These are phyloP conservation scores for Exophiala xenobiotica DNA, from an alignment of 2,329 filamentous ascomycete species.

Conservation along the genomic window DNA sequence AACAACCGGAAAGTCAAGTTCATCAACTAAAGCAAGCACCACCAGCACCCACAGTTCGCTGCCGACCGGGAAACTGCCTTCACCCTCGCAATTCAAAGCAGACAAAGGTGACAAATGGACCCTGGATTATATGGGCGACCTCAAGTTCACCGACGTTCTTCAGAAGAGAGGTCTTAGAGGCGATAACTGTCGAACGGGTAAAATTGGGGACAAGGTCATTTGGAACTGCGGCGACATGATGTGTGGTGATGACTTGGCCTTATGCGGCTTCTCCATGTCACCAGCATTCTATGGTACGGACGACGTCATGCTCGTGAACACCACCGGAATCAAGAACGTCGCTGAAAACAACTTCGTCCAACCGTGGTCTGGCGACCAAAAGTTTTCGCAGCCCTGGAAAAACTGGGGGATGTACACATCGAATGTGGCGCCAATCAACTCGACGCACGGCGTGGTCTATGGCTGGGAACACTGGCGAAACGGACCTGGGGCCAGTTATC, in stretches of 20 bases:
- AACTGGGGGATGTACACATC: conserved; percentile 9
- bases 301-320: conserved; percentile 8
- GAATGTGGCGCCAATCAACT: conserved; percentile 9
- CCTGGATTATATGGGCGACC: conserved; percentile 4
- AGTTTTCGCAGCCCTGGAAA: not conserved
- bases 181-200: conserved; percentile 10
- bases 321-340: not conserved
- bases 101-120: conserved; percentile 11
- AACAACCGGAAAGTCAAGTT: not conserved
- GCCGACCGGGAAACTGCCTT: not conserved
- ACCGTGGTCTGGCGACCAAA: conserved; percentile 4
- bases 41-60: not conserved
- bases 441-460: conserved; percentile 7
- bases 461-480: conserved; percentile 4
- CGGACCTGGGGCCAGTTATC: not conserved
- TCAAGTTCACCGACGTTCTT: conserved; percentile 1
- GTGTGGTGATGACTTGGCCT: not conserved
- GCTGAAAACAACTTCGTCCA: conserved; percentile 3
- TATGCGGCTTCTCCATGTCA: conserved; percentile 7
- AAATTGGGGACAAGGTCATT: conserved; percentile 8
- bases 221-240: conserved; percentile 14
- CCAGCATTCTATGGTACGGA: conserved; percentile 10
- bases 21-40: not conserved
- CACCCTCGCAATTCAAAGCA: not conserved
- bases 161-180: not conserved